Conservation (phyloP, 495 filamentous ascomycete species). For the Apodospora peruviana region DNA sequence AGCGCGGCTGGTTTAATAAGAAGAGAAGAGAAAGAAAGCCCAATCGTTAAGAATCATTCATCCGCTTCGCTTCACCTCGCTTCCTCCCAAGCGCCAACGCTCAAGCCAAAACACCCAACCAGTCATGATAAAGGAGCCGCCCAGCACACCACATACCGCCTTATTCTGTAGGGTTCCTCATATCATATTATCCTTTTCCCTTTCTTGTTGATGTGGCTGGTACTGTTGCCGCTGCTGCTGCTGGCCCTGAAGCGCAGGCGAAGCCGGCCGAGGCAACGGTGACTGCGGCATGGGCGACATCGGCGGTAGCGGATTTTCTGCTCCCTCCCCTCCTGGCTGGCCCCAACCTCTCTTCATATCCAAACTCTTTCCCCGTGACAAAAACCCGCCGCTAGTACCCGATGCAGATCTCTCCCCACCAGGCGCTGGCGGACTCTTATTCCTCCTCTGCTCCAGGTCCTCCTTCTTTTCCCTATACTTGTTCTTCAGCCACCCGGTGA, state of each 20-base stretch:
- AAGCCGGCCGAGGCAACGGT: background rate
- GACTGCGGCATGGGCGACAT: background rate
- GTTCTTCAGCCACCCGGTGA: slow-evolving; percentile 76
- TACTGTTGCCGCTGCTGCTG: background rate
- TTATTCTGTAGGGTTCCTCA: no score
- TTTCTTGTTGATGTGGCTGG: background rate
- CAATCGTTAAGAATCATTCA: no score
- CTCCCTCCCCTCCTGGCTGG: background rate
- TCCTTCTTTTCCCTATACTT: slow-evolving; percentile 77
- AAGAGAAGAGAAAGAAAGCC: no score
- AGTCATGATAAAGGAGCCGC: no score
- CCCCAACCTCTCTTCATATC: slow-evolving; percentile 28
- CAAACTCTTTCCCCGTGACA: slow-evolving; percentile 34
- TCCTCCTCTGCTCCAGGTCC: slow-evolving; percentile 51
- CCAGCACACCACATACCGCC: no score
- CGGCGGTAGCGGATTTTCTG: background rate
- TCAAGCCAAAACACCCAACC: no score
- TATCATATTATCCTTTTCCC: no score
- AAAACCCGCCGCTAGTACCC: slow-evolving; percentile 15
- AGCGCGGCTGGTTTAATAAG: no score
- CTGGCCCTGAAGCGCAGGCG: background rate
- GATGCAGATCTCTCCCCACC: slow-evolving; percentile 19
- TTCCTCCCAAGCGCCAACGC: no score
- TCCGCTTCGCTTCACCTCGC: no score
- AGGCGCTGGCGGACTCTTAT: slow-evolving; percentile 37